A percentile compares a stretch with the other conserved stretches of the same genome.
Conservation (phyloP, 176 grass and related monocot genomes). For the Musa itinerans region DNA sequence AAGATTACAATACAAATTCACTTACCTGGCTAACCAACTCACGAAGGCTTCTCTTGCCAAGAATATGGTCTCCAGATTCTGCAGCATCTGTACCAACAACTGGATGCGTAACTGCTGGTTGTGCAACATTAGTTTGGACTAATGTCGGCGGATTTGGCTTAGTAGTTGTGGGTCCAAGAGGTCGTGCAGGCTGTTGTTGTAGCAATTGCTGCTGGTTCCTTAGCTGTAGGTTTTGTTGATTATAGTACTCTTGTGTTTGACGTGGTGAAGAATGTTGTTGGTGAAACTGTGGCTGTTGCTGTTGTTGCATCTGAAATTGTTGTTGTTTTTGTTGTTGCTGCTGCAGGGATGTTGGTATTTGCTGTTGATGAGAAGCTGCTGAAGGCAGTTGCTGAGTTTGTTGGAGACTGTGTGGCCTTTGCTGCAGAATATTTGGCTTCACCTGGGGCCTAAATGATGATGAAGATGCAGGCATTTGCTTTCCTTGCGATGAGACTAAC, state of each 20-base stretch:
- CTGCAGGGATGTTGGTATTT: constrained; percentile 41
- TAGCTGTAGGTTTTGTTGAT: constrained; percentile 30
- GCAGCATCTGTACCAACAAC: constrained; percentile 26
- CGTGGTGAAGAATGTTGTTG: constrained; percentile 19
- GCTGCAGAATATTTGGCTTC: constrained; percentile 64
- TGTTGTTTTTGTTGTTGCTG: constrained; percentile 40
- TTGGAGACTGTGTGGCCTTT: constrained; percentile 43
- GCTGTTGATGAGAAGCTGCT: constrained; percentile 42
- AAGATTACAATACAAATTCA: constrained; percentile 11
- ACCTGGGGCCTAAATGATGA: constrained; percentile 56
- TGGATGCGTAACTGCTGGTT: constrained; percentile 17
- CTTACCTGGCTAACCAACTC: constrained; percentile 75
- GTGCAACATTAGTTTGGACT: constrained; percentile 21
- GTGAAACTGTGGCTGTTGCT: constrained; percentile 28
- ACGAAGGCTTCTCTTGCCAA: constrained; percentile 83
- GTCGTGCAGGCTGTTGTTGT: constrained; percentile 47
- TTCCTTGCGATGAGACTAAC: constrained; percentile 11
- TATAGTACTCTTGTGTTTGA: constrained; percentile 32
- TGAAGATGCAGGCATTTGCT: constrained; percentile 32
- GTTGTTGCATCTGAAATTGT: constrained; percentile 27
- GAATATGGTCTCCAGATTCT: constrained; percentile 49
- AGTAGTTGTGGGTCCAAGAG: constrained; percentile 35
- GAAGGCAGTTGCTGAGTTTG: constrained; percentile 23
- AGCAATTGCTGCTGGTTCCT: constrained; percentile 40
- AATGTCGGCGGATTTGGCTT: constrained; percentile 32